Base-by-base conservation (phyloP, 176 grass and related monocot genomes). In the Zoysia pacifica region DNA sequence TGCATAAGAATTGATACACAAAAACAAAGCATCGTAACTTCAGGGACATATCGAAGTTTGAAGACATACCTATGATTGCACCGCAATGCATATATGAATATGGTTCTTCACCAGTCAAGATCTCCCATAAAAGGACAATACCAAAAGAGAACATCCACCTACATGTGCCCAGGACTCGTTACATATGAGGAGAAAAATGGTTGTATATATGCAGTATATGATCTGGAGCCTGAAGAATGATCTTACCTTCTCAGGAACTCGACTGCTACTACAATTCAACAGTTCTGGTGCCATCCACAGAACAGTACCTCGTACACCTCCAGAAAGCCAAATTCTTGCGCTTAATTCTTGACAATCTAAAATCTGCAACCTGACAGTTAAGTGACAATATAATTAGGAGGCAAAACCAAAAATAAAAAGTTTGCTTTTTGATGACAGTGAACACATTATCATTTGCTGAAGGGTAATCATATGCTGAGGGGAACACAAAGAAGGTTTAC, bases 201-300 rank as follows among this genome's bases (percentile, higher is more conserved):
- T 28, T 28, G 28, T 28, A 28, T 28, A 28, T 28, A 28, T 56
- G 65, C 43, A 82, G 77, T 47, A 35, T 49, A 70, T 20, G 52
- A 72, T 61, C 70, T 63, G 5, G 3, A 79, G 48, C 54, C 38
- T 16, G 49, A 86, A 71, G 63, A 40, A 76, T 72, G 46, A 52
- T 20, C 43, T 89, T 81, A 93, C 96, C 90, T 99, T 99, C 78
- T 99, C 96, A 37, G 92, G 91, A 18, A 99, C 96, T 82, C 65
- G 64, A 66, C 74, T 95, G 74, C 92, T 99, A 76, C 96, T 91
- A 35, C 96, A 92, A 83, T 99, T 99, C 79, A 99, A 87, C 46
- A 99, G 59, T 69, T 99, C 96, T n/a, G 92, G 96, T 66, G 96
- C 96, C 92, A 99, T 99, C 96, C 96, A 99, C 16, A 92, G 96